These are phyloP conservation scores for Boletus coccyginus DNA, from an alignment of 768 basidiomycete species.

Conservation along the genomic window DNA sequence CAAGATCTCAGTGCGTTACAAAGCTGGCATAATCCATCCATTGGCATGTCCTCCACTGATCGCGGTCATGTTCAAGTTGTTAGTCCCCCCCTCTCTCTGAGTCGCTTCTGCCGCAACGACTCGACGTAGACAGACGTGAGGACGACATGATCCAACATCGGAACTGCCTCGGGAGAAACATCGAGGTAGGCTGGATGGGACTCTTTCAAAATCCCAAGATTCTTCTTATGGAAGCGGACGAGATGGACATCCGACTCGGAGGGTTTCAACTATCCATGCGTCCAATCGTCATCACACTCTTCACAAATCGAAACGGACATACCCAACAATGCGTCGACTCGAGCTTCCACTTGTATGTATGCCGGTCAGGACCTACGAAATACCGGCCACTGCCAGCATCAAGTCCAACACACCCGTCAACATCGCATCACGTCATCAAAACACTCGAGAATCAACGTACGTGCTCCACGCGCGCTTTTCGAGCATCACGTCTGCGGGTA, in stretches of 20 bases:
- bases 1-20: too few species aligned
- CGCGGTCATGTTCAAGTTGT: background rate
- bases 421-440: background rate
- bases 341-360: conserved; percentile 33
- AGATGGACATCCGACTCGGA: conserved; percentile 13
- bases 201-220: conserved; percentile 17
- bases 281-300: background rate
- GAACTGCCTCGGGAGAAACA: conserved; percentile 12
- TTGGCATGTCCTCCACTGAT: background rate
- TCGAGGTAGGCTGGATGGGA: conserved; percentile 24
- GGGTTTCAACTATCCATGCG: conserved; percentile 16
- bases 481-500: conserved; percentile 10
- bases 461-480: conserved; percentile 13
- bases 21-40: background rate
- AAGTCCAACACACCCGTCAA: background rate
- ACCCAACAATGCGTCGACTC: conserved; percentile 26
- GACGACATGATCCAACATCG: conserved; percentile 26
- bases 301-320: background rate
- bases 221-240: conserved; percentile 25
- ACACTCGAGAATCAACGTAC: conserved; percentile 6
- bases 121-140: conserved; percentile 27
- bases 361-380: conserved; percentile 31
- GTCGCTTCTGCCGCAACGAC: conserved; percentile 13
- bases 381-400: conserved; percentile 25
- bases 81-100: background rate